Base-by-base conservation (phyloP, 1,139 yeast species). In the Pichia sp. region DNA sequence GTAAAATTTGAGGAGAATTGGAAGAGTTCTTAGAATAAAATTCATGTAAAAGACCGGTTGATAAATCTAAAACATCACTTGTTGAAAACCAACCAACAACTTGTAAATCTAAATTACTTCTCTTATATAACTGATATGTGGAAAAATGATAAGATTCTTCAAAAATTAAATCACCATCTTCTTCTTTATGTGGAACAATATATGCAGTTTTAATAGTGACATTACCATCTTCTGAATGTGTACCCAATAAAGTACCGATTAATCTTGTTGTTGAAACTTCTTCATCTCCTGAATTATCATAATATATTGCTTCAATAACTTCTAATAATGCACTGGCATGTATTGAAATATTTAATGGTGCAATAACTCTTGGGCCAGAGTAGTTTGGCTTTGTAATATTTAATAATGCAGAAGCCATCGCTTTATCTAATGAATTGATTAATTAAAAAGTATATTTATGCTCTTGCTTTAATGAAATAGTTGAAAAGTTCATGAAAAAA, bases 61-160 rank as follows among this genome's bases (percentile, higher is more conserved):
- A 77, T 53, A 80, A 76, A 68, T 85, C 90, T 56, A 88, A 77
- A 56, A 74, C 76, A 23, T 74, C 68, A 39, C 79, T 70, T 34
- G 90, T 82, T 46, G 94, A 85, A 66, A 85, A 87, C 96, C 96
- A 88, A 49, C 96, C 96, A 50, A 88, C 76, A 48, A 88, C 85
- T 45, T 76, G 74, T 59, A 83, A 87, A 64, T 85, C 85, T 49
- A 94, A 92, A 65, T 82, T 85, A 36, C 94, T 82, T 62, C 80
- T 80, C 68, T 83, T 85, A 68, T 85, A 82, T 62, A 88, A 72
- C 59, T 80, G 83, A 67, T 74, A 85, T 68, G 85, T 77, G 38
- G 80, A 69, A 64, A 82, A 81, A 71, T 85, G 86, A 61, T 80
- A 82, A 52, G 79, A 80, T 60, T 82, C 87, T 61, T 84, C 92